phyloP scores from a whole-genome alignment of 306 rosid genomes.

The Abrus pulchellus region DNA sequence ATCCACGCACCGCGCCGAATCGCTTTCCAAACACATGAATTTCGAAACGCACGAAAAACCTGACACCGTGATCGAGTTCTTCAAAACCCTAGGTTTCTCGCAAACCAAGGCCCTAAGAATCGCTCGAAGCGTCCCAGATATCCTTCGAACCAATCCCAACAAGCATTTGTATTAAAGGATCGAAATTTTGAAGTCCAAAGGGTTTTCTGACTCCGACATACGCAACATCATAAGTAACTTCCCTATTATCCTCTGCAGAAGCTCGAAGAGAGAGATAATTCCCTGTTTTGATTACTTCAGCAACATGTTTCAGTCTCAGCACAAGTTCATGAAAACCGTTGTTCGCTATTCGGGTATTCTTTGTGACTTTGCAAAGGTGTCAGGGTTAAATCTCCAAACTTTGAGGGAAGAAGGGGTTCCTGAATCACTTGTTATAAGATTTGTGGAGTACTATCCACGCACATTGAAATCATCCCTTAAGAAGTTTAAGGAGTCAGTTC shows the following conservation, averaged over 20 bases:
- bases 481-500: slow-evolving; percentile 25
- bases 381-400: background rate
- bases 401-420: slow-evolving; percentile 36
- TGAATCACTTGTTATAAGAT: slow-evolving; percentile 17
- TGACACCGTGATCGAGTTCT: slow-evolving; percentile 15
- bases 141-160: background rate
- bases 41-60: slow-evolving; percentile 12
- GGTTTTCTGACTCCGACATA: slow-evolving; percentile 4
- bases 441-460: slow-evolving; percentile 38
- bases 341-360: background rate
- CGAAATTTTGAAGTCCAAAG: slow-evolving; percentile 43
- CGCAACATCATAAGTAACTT: background rate
- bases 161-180: background rate
- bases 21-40: background rate
- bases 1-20: background rate
- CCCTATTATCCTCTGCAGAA: background rate
- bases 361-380: background rate
- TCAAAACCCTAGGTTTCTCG: slow-evolving; percentile 10
- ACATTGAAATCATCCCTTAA: background rate
- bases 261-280: background rate
- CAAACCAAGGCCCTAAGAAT: background rate
- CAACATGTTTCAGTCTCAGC: background rate
- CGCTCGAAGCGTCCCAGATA: fast-evolving
- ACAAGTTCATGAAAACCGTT: background rate
- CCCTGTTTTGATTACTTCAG: slow-evolving; percentile 2